Evolutionary conservation across 2,329 filamentous ascomycete genomes (phyloP).

Genomic region (Rasamsonia emersonii): DNA sequence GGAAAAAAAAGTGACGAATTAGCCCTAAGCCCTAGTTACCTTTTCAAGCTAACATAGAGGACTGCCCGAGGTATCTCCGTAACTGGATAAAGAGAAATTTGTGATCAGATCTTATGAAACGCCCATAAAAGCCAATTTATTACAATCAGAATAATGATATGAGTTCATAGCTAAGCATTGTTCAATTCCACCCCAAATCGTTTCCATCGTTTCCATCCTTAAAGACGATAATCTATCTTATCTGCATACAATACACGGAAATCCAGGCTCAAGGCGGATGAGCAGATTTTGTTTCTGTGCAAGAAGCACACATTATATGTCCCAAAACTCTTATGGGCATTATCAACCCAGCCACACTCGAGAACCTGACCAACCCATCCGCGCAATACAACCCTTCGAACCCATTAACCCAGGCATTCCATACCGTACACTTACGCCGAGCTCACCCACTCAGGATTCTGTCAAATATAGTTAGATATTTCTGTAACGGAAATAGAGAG

Average conservation of each 20-base stretch:
- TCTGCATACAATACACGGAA: conserved; percentile 6
- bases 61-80: background rate
- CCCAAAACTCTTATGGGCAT: background rate
- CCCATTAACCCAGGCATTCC: background rate
- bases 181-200: background rate
- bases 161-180: too few species aligned
- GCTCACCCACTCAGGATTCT: conserved; percentile 40
- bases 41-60: conserved; percentile 11
- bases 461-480: conserved; percentile 16
- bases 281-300: background rate
- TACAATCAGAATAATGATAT: conserved; percentile 1
- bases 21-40: conserved; percentile 35
- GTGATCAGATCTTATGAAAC: too few species aligned
- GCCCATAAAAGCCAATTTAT: too few species aligned
- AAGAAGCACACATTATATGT: background rate
- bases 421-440: conserved; percentile 21
- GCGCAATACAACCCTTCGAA: background rate
- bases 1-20: conserved; percentile 22
- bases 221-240: conserved; percentile 3
- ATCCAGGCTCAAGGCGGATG: background rate
- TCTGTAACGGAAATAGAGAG: background rate
- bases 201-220: conserved; percentile 1
- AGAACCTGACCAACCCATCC: background rate
- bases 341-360: background rate
- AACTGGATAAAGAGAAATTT: too few species aligned